phyloP scores from a whole-genome alignment of 257 asterid genomes.

The Solanum sitiens region DNA sequence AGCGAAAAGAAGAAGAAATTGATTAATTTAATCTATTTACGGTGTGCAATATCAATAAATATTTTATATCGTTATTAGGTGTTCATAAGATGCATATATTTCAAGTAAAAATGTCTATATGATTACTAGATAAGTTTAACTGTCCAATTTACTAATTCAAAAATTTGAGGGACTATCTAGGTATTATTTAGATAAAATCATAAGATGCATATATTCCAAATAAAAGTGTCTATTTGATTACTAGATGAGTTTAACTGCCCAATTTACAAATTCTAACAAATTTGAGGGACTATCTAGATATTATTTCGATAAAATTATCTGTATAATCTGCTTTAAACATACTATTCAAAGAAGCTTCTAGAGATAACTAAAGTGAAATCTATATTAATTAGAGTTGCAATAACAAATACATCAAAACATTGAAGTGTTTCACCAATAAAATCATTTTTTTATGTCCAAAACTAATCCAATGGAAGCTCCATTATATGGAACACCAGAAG shows the following conservation, averaged over 20 bases:
- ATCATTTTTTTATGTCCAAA: too few species aligned
- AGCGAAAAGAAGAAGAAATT: too few species aligned
- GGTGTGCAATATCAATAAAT: neutral
- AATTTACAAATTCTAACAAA: neutral
- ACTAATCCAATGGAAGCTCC: neutral
- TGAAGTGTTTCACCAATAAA: neutral
- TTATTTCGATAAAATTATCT: neutral
- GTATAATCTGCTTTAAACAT: neutral
- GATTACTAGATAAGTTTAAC: too few species aligned
- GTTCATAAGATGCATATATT: neutral
- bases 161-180: too few species aligned
- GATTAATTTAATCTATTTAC: too few species aligned
- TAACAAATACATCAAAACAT: neutral
- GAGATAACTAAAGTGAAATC: neutral
- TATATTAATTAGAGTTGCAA: neutral
- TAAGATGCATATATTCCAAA: too few species aligned
- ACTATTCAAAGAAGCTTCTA: neutral
- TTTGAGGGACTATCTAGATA: neutral
- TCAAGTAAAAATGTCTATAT: too few species aligned
- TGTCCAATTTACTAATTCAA: too few species aligned
- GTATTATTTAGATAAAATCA: too few species aligned
- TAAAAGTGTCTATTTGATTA: neutral
- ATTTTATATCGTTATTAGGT: too few species aligned
- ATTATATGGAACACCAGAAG: neutral
- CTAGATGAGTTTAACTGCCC: neutral